Conservation (phyloP, 225 moss, liverwort and hornwort genomes). For the Marchantia paleacea region DNA sequence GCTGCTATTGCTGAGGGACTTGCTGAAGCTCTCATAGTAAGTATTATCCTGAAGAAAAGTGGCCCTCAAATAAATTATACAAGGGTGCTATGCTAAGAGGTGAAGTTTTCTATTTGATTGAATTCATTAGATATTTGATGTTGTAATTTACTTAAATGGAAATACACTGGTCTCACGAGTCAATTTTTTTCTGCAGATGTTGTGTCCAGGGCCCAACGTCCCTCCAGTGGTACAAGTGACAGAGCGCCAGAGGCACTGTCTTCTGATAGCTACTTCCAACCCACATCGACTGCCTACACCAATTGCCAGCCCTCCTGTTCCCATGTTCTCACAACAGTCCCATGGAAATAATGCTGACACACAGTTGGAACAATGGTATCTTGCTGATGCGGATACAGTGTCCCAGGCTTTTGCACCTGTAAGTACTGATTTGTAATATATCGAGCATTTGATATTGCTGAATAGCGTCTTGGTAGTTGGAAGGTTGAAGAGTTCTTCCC, state of each 20-base stretch:
- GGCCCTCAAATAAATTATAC: too few species aligned
- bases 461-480: not conserved
- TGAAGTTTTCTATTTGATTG: too few species aligned
- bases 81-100: too few species aligned
- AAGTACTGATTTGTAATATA: not conserved
- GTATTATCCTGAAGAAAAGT: not conserved
- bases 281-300: slow-evolving; percentile 67
- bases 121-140: too few species aligned
- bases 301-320: slow-evolving; percentile 63
- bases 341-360: slow-evolving; percentile 51
- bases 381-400: slow-evolving; percentile 87
- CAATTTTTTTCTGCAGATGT: slow-evolving; percentile 54
- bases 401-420: slow-evolving; percentile 67
- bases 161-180: not conserved
- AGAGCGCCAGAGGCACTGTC: slow-evolving; percentile 71
- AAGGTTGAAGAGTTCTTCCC: too few species aligned
- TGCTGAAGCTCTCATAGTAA: slow-evolving; percentile 84
- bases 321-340: slow-evolving; percentile 32
- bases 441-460: not conserved
- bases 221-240: slow-evolving; percentile 49
- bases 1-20: slow-evolving; percentile 89
- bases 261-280: slow-evolving; percentile 83
- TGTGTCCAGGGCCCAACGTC: slow-evolving; percentile 80
- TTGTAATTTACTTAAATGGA: too few species aligned
- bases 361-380: slow-evolving; percentile 78